A percentile compares a stretch with the other conserved stretches of the same genome.
Conservation (phyloP, 352 stramenopile genomes). For the Phytophthora hybrid region DNA sequence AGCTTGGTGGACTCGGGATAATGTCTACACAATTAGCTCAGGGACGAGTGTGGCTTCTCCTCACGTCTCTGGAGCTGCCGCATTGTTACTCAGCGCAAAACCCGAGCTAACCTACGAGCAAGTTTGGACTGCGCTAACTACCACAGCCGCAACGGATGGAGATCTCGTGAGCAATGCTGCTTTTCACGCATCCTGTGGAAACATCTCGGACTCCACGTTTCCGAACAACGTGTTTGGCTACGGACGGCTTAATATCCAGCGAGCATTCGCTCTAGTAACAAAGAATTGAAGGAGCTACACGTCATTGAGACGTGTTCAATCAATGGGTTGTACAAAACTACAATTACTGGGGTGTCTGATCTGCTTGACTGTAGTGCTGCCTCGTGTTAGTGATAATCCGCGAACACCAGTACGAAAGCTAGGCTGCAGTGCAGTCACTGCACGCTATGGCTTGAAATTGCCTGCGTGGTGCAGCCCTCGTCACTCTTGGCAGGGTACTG, state of each 20-base stretch:
- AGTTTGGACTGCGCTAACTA: not conserved
- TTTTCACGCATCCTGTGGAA: not conserved
- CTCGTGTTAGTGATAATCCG: not conserved
- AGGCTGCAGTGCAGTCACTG: too few relatives aligned
- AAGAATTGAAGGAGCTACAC: not conserved
- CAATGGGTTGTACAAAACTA: too few relatives aligned
- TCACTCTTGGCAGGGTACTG: constrained; percentile 33
- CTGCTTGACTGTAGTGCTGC: not conserved
- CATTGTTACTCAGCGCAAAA: not conserved
- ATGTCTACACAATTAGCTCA: not conserved
- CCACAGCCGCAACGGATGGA: not conserved
- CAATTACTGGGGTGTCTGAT: too few relatives aligned
- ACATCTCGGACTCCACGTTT: not conserved
- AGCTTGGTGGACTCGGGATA: not conserved
- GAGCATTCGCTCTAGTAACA: not conserved
- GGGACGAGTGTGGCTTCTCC: not conserved
- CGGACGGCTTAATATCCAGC: not conserved
- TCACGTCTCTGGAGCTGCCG: not conserved
- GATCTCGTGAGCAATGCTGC: not conserved
- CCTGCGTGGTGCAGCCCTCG: constrained; percentile 33
- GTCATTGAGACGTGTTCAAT: too few relatives aligned
- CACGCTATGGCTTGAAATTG: constrained; percentile 9
- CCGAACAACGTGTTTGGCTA: not conserved
- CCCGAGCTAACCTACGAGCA: not conserved
- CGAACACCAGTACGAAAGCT: not conserved